phyloP scores from a whole-genome alignment of 352 stramenopile species.

The Pythium brassicae region DNA sequence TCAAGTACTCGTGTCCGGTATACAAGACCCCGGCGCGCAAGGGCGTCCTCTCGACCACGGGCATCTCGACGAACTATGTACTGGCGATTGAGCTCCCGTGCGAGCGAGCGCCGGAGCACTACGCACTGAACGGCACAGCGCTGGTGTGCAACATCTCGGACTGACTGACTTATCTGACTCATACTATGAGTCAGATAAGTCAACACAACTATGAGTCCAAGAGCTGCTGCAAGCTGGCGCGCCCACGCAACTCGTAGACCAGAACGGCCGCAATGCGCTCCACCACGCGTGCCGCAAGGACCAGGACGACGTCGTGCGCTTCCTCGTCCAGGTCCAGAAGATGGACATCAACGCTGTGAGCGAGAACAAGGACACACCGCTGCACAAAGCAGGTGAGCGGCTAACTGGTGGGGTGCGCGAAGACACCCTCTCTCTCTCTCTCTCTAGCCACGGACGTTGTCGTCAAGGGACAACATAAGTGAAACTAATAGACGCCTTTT shows the following conservation, averaged over 20 bases:
- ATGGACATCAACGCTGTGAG: conserved; percentile 58
- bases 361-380: conserved; percentile 68
- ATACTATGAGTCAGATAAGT: no score
- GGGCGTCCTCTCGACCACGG: conserved; percentile 89
- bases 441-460: no score
- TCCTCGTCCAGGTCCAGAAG: conserved; percentile 34
- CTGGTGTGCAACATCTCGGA: conserved; percentile 65
- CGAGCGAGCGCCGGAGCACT: conserved; percentile 66
- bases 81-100: conserved; percentile 86
- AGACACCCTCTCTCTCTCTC: no score
- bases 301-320: conserved; percentile 55
- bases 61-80: conserved; percentile 92
- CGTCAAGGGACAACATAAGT: no score
- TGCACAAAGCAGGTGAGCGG: conserved; percentile 74
- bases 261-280: conserved; percentile 63
- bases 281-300: conserved; percentile 78
- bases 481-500: no score
- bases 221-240: conserved; percentile 51
- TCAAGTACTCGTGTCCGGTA: conserved; percentile 84
- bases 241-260: conserved; percentile 28
- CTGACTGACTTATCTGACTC: no score
- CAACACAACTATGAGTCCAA: no score
- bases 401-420: no score
- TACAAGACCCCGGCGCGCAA: conserved; percentile 91
- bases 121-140: conserved; percentile 88